A percentile compares a stretch with the other conserved stretches of the same genome.
These are phyloP conservation scores for Arthrobotrys sphaeroides DNA, from an alignment of 2,329 filamentous ascomycete genomes.

Conservation along the genomic window DNA sequence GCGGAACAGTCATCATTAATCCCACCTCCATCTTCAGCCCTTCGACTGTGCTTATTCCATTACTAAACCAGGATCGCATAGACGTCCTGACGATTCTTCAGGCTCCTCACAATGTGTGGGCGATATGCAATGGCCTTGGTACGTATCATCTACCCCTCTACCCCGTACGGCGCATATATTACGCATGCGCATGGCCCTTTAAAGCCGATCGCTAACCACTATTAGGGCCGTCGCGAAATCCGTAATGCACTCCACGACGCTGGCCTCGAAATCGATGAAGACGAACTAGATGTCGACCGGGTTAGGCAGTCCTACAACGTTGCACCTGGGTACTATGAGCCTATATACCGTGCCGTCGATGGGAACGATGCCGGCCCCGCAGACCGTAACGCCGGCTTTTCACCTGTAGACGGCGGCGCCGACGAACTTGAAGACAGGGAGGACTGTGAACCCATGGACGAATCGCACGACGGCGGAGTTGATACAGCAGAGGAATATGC, in stretches of 20 bases:
- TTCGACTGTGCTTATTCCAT: not conserved
- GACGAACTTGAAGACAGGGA: conserved; percentile 53
- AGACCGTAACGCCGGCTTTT: conserved; percentile 55
- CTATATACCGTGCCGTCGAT: conserved; percentile 83
- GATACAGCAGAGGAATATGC: conserved; percentile 12
- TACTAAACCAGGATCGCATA: not conserved
- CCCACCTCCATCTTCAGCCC: not conserved
- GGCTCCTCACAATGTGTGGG: conserved; percentile 43
- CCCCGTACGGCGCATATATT: not conserved
- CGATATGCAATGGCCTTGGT: conserved; percentile 54
- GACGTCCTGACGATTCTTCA: not conserved
- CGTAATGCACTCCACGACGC: conserved; percentile 46
- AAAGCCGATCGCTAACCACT: not conserved
- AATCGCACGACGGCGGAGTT: conserved; percentile 35
- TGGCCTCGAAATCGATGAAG: conserved; percentile 46
- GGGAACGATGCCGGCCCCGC: conserved; percentile 64
- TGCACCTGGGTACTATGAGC: conserved; percentile 83
- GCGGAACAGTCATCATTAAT: conserved; percentile 15
- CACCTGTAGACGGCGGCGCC: conserved; percentile 56
- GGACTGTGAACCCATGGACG: conserved; percentile 46
- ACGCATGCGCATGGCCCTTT: not conserved
- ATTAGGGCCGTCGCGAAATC: conserved; percentile 51
- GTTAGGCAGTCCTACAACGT: conserved; percentile 87
- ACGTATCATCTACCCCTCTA: conserved; percentile 8
- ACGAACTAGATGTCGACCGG: conserved; percentile 42